Percentiles rank a stretch among this genome's conserved stretches.
Conservation (phyloP, 371 early-diverging fungal species). For the Actinomortierella ambigua region DNA sequence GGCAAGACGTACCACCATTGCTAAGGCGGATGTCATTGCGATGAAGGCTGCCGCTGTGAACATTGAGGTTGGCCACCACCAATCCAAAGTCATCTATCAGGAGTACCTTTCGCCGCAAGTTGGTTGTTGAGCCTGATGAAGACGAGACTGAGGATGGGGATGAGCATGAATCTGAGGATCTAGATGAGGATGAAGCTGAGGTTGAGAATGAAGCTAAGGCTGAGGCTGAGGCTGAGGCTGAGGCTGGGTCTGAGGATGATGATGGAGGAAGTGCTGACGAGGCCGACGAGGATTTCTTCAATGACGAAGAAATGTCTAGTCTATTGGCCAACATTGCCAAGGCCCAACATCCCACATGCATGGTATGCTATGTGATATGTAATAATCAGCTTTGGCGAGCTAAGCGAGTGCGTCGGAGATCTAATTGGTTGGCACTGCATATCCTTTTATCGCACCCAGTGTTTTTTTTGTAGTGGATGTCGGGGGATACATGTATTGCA, state of each 20-base stretch:
- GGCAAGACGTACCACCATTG: slow-evolving; percentile 15
- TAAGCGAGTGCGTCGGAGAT: too few species aligned
- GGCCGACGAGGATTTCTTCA: background rate
- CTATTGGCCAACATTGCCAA: slow-evolving; percentile 4
- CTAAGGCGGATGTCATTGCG: slow-evolving; percentile 11
- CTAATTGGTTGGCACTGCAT: background rate
- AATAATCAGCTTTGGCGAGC: background rate
- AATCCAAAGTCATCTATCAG: slow-evolving; percentile 13
- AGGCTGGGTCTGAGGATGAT: background rate
- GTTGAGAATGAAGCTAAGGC: background rate
- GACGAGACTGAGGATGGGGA: background rate
- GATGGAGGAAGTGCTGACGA: background rate
- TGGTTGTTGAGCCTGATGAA: background rate
- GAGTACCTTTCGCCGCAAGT: slow-evolving; percentile 2
- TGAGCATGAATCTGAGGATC: background rate
- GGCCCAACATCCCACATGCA: slow-evolving; percentile 14
- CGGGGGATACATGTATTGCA: slow-evolving; percentile 13
- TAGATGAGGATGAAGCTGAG: background rate
- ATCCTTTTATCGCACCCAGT: slow-evolving; percentile 5
- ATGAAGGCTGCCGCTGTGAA: slow-evolving; percentile 19
- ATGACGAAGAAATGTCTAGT: slow-evolving; percentile 1
- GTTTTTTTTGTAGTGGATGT: slow-evolving; percentile 9
- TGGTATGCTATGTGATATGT: slow-evolving; percentile 5
- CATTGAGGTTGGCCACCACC: slow-evolving; percentile 15
- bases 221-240: background rate